These are phyloP conservation scores for Kwoniella dendrophila DNA, from an alignment of 768 basidiomycete genomes.

Conservation along the genomic window DNA sequence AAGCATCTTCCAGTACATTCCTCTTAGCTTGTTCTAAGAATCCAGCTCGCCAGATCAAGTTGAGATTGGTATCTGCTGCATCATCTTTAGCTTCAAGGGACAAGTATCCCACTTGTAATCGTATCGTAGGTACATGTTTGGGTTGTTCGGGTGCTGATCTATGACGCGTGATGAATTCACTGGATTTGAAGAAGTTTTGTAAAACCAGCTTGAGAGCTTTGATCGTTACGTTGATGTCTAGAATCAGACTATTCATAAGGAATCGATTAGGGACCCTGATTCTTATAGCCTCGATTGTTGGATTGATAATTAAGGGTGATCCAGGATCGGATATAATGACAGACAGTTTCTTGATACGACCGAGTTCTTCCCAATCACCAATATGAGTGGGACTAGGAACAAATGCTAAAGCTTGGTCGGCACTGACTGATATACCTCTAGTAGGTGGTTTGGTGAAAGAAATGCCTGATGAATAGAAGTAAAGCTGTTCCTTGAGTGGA, in stretches of 20 bases:
- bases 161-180: slow-evolving; percentile 63
- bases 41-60: slow-evolving; percentile 73
- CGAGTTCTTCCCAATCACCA: slow-evolving; percentile 74
- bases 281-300: slow-evolving; percentile 68
- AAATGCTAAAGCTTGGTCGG: slow-evolving; percentile 59
- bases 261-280: slow-evolving; percentile 81
- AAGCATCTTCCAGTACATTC: slow-evolving; percentile 75
- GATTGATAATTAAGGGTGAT: slow-evolving; percentile 55
- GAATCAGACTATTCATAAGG: slow-evolving; percentile 71
- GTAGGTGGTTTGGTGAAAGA: slow-evolving; percentile 28
- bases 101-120: slow-evolving; percentile 65
- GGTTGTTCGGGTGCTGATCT: slow-evolving; percentile 71
- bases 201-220: slow-evolving; percentile 76
- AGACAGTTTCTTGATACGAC: slow-evolving; percentile 64
- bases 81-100: slow-evolving; percentile 81
- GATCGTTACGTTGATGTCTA: slow-evolving; percentile 67
- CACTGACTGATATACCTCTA: slow-evolving; percentile 57
- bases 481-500: slow-evolving; percentile 56
- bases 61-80: slow-evolving; percentile 75
- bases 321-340: slow-evolving; percentile 56
- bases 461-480: slow-evolving; percentile 33
- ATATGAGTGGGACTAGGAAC: slow-evolving; percentile 62
- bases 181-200: slow-evolving; percentile 61
- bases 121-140: slow-evolving; percentile 69
- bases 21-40: slow-evolving; percentile 70